Conservation (phyloP, 2,329 filamentous ascomycete species). For the Neofusicoccum parvum region DNA sequence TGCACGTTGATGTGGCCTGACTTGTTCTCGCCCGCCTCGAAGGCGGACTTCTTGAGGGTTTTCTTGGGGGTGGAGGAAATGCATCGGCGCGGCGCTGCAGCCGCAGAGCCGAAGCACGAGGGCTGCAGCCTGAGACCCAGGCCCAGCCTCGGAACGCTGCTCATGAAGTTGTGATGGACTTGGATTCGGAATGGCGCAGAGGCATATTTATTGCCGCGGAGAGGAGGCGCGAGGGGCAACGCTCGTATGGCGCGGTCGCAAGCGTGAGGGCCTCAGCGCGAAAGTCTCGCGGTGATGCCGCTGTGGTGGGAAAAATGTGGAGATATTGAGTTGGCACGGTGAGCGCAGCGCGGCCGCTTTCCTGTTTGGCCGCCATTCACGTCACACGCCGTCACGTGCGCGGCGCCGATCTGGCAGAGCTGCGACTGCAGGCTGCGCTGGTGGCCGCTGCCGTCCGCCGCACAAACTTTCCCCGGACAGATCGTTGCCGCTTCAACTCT, state of each 20-base stretch:
- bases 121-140: constrained; percentile 19
- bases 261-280: background rate
- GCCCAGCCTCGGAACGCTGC: constrained; percentile 19
- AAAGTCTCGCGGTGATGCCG: background rate
- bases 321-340: constrained; percentile 15
- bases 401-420: background rate
- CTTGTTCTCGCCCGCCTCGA: constrained; percentile 62
- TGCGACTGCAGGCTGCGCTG: background rate
- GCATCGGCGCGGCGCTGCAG: constrained; percentile 1
- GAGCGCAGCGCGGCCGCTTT: background rate
- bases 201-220: constrained; percentile 7
- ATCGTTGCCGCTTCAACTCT: constrained; percentile 18
- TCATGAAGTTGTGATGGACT: constrained; percentile 6
- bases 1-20: constrained; percentile 77
- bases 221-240: background rate
- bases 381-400: background rate
- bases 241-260: background rate
- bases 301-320: constrained; percentile 3
- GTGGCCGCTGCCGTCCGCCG: constrained; percentile 10
- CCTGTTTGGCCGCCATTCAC: constrained; percentile 8
- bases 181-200: background rate
- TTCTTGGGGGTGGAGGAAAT: constrained; percentile 8
- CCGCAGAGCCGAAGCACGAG: constrained; percentile 9
- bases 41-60: constrained; percentile 26
- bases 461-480: constrained; percentile 20